Base-by-base conservation (phyloP, 2,329 filamentous ascomycete genomes). In the Penicillium sp. region DNA sequence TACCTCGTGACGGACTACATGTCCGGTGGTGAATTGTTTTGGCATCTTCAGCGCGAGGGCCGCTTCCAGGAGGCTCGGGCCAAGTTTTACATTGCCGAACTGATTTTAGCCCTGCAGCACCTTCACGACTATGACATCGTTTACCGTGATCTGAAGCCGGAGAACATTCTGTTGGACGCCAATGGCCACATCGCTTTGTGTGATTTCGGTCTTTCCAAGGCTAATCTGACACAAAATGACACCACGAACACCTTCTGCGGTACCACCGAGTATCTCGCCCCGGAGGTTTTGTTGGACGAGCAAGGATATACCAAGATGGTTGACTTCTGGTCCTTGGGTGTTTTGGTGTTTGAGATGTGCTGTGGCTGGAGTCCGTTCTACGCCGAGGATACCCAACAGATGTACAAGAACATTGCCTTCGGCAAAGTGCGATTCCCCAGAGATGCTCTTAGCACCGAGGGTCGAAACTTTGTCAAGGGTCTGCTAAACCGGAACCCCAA, bases 371-470 rank as follows among this genome's bases (percentile, higher is more conserved):
- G 92, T 69, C 95, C 95, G 0, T 99, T 99, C 78, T 99, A 98
- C 68, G 95, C 95, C 55, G 95, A 99, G 71, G 95, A 99, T 71
- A 99, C 95, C 0, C 95, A 99, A 76, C 95, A 99, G 75, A 99
- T 99, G 95, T 99, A 99, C 82, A 99, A 99, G 82, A 99, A 99
- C 79, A 99, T 99, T 73, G 95, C 95, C 0, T 99, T 99, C 71
- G 95, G 95, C 72, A 99, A 99, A 74, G 95, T 99, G 56, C 85
- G 95, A 59, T 99, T 99, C 75, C 95, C 95, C 8, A 86, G 93
- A 63, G 95, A 99, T 74, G 96, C 95, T 1, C 80, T 99, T 31
- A 97, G 92, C 59, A 89, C 92, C 41, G 95, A 99, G 75, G 95
- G 95, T 57, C 86, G 95, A 57, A 98, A 96, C 76, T 99, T 99